Evolutionary conservation across 768 basidiomycete genomes (phyloP), one percentile per base, ranked within the genome.

Genomic region (Suillus cothurnatus): DNA sequence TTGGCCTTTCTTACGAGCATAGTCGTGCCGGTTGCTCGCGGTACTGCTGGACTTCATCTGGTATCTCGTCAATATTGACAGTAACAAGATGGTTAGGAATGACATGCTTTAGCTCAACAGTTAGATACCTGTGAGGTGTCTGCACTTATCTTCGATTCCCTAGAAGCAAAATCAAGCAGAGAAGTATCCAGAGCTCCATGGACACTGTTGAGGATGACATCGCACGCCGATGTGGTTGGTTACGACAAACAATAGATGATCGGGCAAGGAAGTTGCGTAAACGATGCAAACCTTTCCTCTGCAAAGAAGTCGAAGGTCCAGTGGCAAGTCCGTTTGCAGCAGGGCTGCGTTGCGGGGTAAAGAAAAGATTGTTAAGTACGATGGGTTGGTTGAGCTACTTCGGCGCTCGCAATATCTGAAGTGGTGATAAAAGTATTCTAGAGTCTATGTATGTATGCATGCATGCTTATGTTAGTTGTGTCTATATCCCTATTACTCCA

Each of bases 221-320:
- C 97, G 81, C 94, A 99, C 0, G 96, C 96, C 23, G 94, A 97
- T 74, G 99, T 97, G 85, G 79, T 99, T 97, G 12, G 93, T 90
- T 14, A 97, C 96, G 64, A 99, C 90, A 74, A 99, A 99, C 49
- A 99, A 85, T 23, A 99, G 85, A 69, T 87, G 84, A 61, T 88
- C 84, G 26, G 85, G 82, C 7, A 87, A 88, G 6, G 90, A 88
- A 15, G 87, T 89, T 38, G 85, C 71, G 79, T 99, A 99, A 73
- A 99, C 90, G 77, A 99, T 97, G 64, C 97, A 88, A 26, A 99
- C 97, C 85, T 99, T 99, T 64, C 97, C 97, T 74, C 84, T 88
- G 2, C 94, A 95, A 38, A 98, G 65, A 2, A 98, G 80, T 31
- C 80, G 84, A 60, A 97, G 82, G 31, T 74, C 81, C n/a, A n/a